phyloP scores from a whole-genome alignment of 129 eudicot genomes.

The Logfia minima region DNA sequence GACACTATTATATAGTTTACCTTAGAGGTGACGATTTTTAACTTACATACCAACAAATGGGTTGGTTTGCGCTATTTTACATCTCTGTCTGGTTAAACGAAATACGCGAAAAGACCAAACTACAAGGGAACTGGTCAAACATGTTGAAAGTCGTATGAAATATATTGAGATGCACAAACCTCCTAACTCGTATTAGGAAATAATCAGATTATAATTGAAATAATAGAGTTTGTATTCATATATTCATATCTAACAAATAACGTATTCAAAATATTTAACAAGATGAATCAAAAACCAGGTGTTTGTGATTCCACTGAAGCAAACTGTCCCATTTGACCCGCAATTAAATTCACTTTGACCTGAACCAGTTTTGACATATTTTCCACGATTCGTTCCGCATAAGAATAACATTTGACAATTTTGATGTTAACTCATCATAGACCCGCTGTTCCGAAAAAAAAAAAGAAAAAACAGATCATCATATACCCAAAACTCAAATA shows the following conservation, averaged over 20 bases:
- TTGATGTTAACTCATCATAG: not conserved
- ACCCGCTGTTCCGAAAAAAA: not conserved
- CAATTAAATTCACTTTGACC: not conserved
- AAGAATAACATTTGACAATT: not conserved
- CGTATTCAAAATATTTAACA: too few relatives aligned
- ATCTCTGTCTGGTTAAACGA: not conserved
- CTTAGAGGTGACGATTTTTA: not conserved
- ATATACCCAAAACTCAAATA: not conserved
- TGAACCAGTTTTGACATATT: not conserved
- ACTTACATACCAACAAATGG: not conserved
- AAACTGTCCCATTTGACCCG: not conserved
- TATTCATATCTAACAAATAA: not conserved
- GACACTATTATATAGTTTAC: not conserved
- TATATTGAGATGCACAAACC: not conserved
- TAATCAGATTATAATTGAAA: not conserved
- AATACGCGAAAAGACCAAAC: not conserved
- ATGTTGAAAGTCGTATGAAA: not conserved
- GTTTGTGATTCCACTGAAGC: not conserved
- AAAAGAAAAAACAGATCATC: not conserved
- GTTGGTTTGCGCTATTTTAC: not conserved
- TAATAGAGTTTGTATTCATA: not conserved
- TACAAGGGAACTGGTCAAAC: not conserved
- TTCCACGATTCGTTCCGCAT: not conserved
- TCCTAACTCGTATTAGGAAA: not conserved
- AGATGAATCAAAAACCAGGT: not conserved